Evolutionary conservation across 495 filamentous ascomycete species (phyloP).

Genomic region (Aspergillus carlsbadensis): DNA sequence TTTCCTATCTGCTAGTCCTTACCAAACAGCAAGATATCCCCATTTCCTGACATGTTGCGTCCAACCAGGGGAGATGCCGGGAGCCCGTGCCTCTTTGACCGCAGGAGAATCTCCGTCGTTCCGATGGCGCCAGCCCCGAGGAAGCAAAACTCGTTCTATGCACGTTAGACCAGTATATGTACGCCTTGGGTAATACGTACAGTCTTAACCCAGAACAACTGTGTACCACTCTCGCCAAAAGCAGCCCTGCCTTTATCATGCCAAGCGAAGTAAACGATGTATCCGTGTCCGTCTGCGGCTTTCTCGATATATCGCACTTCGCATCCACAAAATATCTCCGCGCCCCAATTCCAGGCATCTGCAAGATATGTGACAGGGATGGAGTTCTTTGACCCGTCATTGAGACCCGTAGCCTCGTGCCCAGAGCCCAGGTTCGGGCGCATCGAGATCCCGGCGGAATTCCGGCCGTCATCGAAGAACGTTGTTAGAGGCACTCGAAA

Average conservation of each 20-base stretch:
- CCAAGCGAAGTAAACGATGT: conserved; percentile 65
- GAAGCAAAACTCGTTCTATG: conserved; percentile 16
- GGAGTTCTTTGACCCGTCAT: conserved; percentile 66
- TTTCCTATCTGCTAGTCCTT: conserved; percentile 13
- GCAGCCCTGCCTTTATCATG: conserved; percentile 57
- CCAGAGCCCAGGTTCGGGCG: conserved; percentile 56
- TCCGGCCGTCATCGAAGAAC: conserved; percentile 56
- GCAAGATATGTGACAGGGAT: conserved; percentile 64
- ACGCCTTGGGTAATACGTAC: conserved; percentile 50
- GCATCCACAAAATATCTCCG: conserved; percentile 71
- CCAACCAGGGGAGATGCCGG: conserved; percentile 57
- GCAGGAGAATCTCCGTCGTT: conserved; percentile 65
- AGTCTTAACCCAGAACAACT: conserved; percentile 71
- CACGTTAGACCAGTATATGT: conserved; percentile 33
- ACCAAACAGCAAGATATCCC: conserved; percentile 65
- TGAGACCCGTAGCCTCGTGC: conserved; percentile 62
- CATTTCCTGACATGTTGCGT: conserved; percentile 66
- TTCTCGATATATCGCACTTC: conserved; percentile 66
- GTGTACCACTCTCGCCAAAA: conserved; percentile 57
- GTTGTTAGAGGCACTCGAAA: conserved; percentile 60
- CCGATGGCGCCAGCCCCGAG: conserved; percentile 49
- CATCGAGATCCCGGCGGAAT: conserved; percentile 63
- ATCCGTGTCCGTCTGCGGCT: conserved; percentile 48
- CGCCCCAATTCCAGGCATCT: conserved; percentile 76
- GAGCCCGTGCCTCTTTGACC: conserved; percentile 59